phyloP scores from a whole-genome alignment of 768 basidiomycete species.

The Lactifluus piperatus region DNA sequence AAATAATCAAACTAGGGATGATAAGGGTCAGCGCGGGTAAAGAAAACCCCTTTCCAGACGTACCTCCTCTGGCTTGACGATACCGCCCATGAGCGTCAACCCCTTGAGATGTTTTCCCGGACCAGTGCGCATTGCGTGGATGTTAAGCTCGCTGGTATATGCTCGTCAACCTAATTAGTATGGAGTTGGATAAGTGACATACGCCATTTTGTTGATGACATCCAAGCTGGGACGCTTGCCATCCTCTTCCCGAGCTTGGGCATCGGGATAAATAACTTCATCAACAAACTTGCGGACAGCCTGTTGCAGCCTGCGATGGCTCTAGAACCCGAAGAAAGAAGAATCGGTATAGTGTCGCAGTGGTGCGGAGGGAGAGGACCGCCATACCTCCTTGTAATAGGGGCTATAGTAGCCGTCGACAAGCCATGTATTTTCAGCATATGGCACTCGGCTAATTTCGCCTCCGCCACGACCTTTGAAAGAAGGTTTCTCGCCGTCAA shows the following conservation, averaged over 20 bases:
- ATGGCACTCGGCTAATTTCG: conserved; percentile 66
- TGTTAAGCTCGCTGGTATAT: conserved; percentile 45
- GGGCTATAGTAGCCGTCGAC: conserved; percentile 60
- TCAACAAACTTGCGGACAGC: conserved; percentile 60
- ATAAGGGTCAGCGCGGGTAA: not conserved
- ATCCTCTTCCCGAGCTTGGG: conserved; percentile 65
- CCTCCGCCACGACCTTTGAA: conserved; percentile 46
- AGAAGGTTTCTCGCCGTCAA: conserved; percentile 51
- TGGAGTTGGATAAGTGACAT: conserved; percentile 16
- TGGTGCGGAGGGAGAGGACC: too few species aligned
- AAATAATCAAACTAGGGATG: conserved; percentile 69
- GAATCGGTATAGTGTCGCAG: not conserved
- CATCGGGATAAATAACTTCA: conserved; percentile 47
- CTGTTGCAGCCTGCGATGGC: conserved; percentile 51
- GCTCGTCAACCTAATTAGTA: not conserved
- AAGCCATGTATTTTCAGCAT: conserved; percentile 85
- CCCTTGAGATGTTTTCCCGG: conserved; percentile 86
- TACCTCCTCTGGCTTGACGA: conserved; percentile 70
- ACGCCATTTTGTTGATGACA: conserved; percentile 82
- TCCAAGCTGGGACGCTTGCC: conserved; percentile 78
- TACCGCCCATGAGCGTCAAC: conserved; percentile 58
- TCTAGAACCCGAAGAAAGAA: conserved; percentile 31
- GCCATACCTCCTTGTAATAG: conserved; percentile 62
- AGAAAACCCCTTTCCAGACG: conserved; percentile 14
- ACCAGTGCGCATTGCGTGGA: conserved; percentile 89